A percentile compares a stretch with the other conserved stretches of the same genome.
phyloP scores from a whole-genome alignment of 1,139 yeast species.

The Meyerozyma guilliermondii region DNA sequence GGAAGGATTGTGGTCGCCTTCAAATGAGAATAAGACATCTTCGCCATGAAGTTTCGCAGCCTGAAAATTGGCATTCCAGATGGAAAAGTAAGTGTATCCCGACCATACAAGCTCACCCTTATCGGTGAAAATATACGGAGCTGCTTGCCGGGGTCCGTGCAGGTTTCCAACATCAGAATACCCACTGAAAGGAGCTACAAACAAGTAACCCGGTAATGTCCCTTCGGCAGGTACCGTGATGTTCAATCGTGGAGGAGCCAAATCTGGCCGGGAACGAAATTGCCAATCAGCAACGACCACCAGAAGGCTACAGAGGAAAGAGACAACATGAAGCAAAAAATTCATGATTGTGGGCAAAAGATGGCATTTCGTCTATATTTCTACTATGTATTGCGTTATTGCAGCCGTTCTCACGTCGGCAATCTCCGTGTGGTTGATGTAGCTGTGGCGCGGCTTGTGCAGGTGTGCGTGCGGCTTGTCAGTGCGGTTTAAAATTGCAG shows the following conservation, averaged over 20 bases:
- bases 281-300: conserved; percentile 20
- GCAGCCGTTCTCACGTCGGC: too few relatives aligned
- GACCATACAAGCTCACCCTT: conserved; percentile 33
- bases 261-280: conserved; percentile 28
- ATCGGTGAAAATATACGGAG: conserved; percentile 27
- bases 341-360: neutral
- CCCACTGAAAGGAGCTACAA: conserved; percentile 27
- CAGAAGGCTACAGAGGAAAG: neutral
- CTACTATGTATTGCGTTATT: neutral
- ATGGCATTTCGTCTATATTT: neutral
- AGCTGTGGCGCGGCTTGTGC: neutral
- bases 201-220: conserved; percentile 23
- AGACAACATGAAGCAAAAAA: neutral
- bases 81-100: conserved; percentile 24
- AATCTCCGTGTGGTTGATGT: neutral
- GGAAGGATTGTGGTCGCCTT: conserved; percentile 27
- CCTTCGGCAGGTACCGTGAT: conserved; percentile 20
- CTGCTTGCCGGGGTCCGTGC: conserved; percentile 22
- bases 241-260: conserved; percentile 28
- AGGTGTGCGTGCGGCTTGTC: too few relatives aligned
- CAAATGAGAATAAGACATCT: conserved; percentile 24
- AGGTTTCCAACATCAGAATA: conserved; percentile 15
- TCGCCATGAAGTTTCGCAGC: conserved; percentile 20
- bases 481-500: too few relatives aligned
- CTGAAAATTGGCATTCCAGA: conserved; percentile 30